phyloP scores from a whole-genome alignment of 2,329 filamentous ascomycete genomes.

The Fusarium sp. region DNA sequence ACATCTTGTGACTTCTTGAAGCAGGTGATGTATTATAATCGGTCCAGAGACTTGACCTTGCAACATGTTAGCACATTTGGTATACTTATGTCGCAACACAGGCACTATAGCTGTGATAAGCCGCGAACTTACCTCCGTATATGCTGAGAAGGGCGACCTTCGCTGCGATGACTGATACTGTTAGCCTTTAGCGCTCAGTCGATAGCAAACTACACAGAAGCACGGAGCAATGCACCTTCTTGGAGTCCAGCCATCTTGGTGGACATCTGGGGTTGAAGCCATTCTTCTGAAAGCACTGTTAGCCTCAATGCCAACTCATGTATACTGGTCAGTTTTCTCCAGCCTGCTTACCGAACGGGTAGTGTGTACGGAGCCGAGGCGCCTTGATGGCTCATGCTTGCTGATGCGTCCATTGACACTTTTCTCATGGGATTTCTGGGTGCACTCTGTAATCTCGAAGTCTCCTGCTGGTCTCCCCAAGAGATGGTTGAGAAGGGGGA shows the following conservation, averaged over 20 bases:
- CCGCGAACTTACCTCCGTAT: slow-evolving; percentile 34
- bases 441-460: slow-evolving; percentile 22
- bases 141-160: slow-evolving; percentile 34
- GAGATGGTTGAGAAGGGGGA: slow-evolving; percentile 40
- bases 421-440: slow-evolving; percentile 46
- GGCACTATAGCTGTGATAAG: background rate
- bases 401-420: slow-evolving; percentile 48
- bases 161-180: slow-evolving; percentile 18
- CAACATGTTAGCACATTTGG: slow-evolving; percentile 17
- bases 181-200: background rate
- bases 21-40: slow-evolving; percentile 31
- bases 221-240: slow-evolving; percentile 34
- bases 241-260: slow-evolving; percentile 35
- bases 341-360: slow-evolving; percentile 42
- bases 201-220: background rate
- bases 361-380: slow-evolving; percentile 35
- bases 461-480: slow-evolving; percentile 41
- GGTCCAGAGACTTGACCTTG: slow-evolving; percentile 40
- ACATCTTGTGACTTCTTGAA: slow-evolving; percentile 49
- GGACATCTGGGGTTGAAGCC: slow-evolving; percentile 36
- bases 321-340: background rate
- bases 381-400: slow-evolving; percentile 20
- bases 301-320: slow-evolving; percentile 2
- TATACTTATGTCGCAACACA: background rate
- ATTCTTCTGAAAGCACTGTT: slow-evolving; percentile 34